These are phyloP conservation scores for Cyberlindnera samutprakarnensis DNA, from an alignment of 805 yeast species.

Conservation along the genomic window DNA sequence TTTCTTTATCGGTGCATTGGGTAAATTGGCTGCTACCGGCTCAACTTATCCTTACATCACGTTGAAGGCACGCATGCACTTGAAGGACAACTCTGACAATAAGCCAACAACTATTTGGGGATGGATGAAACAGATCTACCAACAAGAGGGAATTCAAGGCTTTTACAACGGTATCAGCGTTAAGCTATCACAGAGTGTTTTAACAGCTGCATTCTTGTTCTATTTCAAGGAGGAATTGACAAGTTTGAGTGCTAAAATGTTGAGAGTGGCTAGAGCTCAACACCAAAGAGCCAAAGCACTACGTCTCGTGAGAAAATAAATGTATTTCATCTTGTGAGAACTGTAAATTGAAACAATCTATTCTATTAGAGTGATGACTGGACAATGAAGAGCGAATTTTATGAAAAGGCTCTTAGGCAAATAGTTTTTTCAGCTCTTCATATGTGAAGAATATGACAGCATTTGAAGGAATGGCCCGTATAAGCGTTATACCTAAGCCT, in stretches of 20 bases:
- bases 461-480: conserved; percentile 84
- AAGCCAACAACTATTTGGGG: conserved; percentile 32
- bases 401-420: too few species aligned
- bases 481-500: conserved; percentile 76
- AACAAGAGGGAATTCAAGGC: conserved; percentile 66
- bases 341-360: too few species aligned
- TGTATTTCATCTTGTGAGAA: too few species aligned
- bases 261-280: conserved; percentile 30
- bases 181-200: conserved; percentile 74
- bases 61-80: conserved; percentile 81
- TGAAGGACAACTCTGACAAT: conserved; percentile 35
- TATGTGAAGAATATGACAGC: conserved; percentile 80
- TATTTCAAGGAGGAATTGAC: conserved; percentile 85
- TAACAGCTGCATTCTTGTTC: conserved; percentile 85
- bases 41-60: conserved; percentile 91
- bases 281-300: too few species aligned
- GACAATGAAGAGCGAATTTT: too few species aligned
- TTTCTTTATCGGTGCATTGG: conserved; percentile 80
- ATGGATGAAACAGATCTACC: conserved; percentile 50
- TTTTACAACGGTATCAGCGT: conserved; percentile 77
- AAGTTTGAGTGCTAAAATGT: conserved; percentile 44
- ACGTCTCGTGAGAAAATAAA: too few species aligned
- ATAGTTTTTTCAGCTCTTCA: conserved; percentile 46
- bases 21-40: conserved; percentile 83
- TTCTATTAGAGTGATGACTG: too few species aligned